phyloP scores from a whole-genome alignment of 202 grass and related monocot species.

The Dendrocalamus latiflorus region DNA sequence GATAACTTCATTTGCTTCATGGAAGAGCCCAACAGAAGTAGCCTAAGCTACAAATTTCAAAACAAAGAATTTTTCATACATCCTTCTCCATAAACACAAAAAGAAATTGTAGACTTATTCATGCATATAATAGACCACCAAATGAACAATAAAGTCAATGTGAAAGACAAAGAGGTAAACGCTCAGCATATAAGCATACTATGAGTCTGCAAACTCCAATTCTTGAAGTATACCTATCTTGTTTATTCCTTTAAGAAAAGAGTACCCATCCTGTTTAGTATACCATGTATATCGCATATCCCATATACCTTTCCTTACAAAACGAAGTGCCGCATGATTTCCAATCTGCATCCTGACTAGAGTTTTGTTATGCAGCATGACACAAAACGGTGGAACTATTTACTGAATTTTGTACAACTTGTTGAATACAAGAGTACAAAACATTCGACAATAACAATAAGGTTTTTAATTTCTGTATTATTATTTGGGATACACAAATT shows the following conservation, averaged over 20 bases:
- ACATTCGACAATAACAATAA: not conserved
- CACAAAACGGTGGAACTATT: not conserved
- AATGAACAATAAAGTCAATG: not conserved
- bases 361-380: not conserved
- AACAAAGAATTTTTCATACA: constrained; percentile 27
- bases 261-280: not conserved
- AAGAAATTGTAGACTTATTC: not conserved
- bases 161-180: not conserved
- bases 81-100: not conserved
- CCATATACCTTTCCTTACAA: not conserved
- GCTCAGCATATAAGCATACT: not conserved
- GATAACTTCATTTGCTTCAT: constrained; percentile 37
- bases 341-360: not conserved
- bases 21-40: not conserved
- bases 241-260: not conserved
- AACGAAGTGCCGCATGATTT: not conserved
- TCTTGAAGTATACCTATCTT: not conserved
- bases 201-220: not conserved
- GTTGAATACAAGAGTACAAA: not conserved
- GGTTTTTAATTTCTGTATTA: not conserved
- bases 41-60: constrained; percentile 36
- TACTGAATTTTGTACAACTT: not conserved
- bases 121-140: not conserved
- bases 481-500: not conserved
- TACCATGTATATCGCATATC: not conserved